These are phyloP conservation scores for Rhizophora apiculata DNA, from an alignment of 345 rosid species.

Conservation along the genomic window DNA sequence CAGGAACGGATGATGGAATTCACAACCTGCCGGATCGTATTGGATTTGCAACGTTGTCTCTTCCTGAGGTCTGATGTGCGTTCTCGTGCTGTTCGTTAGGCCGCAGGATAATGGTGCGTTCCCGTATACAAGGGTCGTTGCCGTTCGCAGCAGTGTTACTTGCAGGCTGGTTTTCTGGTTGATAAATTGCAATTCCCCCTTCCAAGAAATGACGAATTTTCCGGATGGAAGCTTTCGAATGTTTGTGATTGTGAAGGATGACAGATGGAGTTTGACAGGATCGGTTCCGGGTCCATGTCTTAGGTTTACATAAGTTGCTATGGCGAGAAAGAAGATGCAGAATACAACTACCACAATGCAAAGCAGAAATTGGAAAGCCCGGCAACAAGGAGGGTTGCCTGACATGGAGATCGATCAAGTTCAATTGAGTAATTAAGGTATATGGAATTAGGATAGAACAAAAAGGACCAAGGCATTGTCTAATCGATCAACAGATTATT, in stretches of 20 bases:
- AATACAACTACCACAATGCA: neutral
- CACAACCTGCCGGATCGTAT: neutral
- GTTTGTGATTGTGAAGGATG: neutral
- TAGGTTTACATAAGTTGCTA: neutral
- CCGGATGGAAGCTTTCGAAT: neutral
- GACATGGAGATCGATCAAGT: neutral
- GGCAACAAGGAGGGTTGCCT: neutral
- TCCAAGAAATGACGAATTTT: neutral
- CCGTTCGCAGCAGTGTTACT: neutral
- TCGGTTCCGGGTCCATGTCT: conserved; percentile 1
- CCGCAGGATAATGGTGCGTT: neutral
- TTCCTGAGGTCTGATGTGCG: neutral
- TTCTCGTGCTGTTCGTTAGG: neutral
- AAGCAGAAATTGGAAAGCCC: neutral
- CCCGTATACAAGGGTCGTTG: neutral
- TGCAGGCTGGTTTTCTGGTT: neutral
- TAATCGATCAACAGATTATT: too few relatives aligned
- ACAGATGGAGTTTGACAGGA: neutral
- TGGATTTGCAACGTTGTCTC: neutral
- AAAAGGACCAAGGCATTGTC: too few relatives aligned
- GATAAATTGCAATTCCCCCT: neutral
- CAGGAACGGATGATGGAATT: neutral
- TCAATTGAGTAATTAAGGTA: too few relatives aligned
- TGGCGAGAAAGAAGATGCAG: neutral
- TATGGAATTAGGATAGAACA: too few relatives aligned